A percentile compares a stretch with the other conserved stretches of the same genome.
Evolutionary conservation across 306 rosid species (phyloP).

Genomic region (Arachis hypogaea): DNA sequence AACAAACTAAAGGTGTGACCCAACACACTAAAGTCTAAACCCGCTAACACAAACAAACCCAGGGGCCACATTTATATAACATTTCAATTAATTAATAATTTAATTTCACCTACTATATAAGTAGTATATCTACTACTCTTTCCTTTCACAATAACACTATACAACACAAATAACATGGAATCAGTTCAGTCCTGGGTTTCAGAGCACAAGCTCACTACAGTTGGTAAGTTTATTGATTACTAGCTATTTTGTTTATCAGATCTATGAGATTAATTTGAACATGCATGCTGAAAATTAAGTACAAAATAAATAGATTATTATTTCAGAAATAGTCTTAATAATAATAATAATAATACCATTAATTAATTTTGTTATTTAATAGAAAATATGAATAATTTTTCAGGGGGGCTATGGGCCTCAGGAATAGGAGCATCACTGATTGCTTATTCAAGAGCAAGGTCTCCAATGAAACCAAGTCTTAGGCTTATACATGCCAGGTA

Average conservation of each 20-base stretch:
- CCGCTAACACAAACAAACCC: conserved; percentile 36
- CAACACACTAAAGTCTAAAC: not conserved
- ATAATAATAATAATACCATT: no score
- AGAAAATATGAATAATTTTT: not conserved
- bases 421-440: conserved; percentile 78
- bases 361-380: no score
- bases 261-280: no score
- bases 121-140: conserved; percentile 21
- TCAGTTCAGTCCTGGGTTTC: conserved; percentile 74
- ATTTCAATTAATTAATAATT: not conserved
- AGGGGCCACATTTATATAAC: conserved; percentile 44
- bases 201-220: conserved; percentile 72
- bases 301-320: no score
- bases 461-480: conserved; percentile 80
- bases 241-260: no score
- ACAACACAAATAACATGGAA: conserved; percentile 48
- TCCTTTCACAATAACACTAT: not conserved
- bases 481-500: conserved; percentile 87
- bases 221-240: conserved; percentile 48
- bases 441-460: conserved; percentile 47
- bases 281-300: no score
- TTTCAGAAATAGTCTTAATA: no score
- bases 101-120: conserved; percentile 35
- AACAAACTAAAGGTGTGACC: conserved; percentile 21
- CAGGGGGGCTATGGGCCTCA: conserved; percentile 79